A percentile compares a stretch with the other conserved stretches of the same genome.
Evolutionary conservation across 345 rosid species (phyloP).

Genomic region (Carallia brachiata): DNA sequence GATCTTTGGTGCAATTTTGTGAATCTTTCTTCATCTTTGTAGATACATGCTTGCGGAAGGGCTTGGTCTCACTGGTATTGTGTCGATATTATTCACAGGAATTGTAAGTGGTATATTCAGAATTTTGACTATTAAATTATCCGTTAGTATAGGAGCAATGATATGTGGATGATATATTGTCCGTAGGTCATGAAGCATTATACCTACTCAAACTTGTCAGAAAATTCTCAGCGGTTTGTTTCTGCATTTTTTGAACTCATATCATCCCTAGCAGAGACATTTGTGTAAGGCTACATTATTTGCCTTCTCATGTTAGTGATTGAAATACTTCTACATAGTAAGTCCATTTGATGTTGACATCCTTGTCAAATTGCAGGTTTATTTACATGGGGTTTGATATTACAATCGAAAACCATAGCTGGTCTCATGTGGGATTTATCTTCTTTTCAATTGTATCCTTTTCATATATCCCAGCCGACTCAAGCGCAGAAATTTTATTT

Average conservation of each 20-base stretch:
- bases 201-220: conserved; percentile 89
- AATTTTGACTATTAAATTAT: not conserved
- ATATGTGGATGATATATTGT: conserved; percentile 11
- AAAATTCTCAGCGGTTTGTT: conserved; percentile 85
- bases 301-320: conserved; percentile 12
- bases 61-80: conserved; percentile 97
- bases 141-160: conserved; percentile 14
- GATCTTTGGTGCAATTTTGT: conserved; percentile 2
- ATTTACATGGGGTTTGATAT: conserved; percentile 99
- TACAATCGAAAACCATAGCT: conserved; percentile 97
- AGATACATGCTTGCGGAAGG: conserved; percentile 99
- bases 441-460: conserved; percentile 98
- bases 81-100: conserved; percentile 94
- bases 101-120: conserved; percentile 54
- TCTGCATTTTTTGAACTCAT: conserved; percentile 91
- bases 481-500: not conserved
- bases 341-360: conserved; percentile 10
- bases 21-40: conserved; percentile 15
- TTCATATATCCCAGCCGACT: conserved; percentile 4
- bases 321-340: conserved; percentile 6
- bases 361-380: conserved; percentile 60
- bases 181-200: conserved; percentile 91
- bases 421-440: conserved; percentile 96
- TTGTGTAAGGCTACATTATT: conserved; percentile 51
- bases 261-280: conserved; percentile 97